These are phyloP conservation scores for Lachnellula cervina DNA, from an alignment of 2,329 filamentous ascomycete species.

Conservation along the genomic window DNA sequence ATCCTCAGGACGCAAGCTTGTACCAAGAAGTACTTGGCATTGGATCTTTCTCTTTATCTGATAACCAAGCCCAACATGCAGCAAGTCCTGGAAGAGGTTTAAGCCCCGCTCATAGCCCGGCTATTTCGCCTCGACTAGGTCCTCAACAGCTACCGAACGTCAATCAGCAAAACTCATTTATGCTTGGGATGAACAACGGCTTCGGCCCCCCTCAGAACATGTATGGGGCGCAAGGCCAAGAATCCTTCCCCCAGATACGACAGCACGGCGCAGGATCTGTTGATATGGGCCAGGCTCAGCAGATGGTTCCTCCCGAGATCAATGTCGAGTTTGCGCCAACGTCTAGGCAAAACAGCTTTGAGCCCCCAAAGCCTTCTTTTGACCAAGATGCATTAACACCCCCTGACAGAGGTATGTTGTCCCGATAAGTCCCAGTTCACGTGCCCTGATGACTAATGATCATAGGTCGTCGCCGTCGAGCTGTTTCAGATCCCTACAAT, in stretches of 20 bases:
- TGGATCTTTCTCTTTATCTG: conserved; percentile 74
- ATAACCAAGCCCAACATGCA: conserved; percentile 47
- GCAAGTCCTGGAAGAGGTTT: conserved; percentile 66
- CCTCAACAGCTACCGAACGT: conserved; percentile 53
- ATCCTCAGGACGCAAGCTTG: conserved; percentile 64
- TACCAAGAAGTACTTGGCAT: conserved; percentile 77
- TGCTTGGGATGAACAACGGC: conserved; percentile 43
- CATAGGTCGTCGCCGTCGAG: conserved; percentile 32
- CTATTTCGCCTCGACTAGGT: conserved; percentile 58
- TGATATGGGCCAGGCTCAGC: conserved; percentile 63
- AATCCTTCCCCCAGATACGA: conserved; percentile 42
- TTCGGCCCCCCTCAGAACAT: conserved; percentile 45
- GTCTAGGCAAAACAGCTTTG: conserved; percentile 60
- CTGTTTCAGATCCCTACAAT: conserved; percentile 33
- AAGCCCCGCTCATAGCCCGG: conserved; percentile 72
- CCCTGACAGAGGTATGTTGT: conserved; percentile 59
- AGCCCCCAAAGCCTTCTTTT: conserved; percentile 56
- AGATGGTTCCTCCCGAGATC: conserved; percentile 89
- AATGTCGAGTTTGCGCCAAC: conserved; percentile 89
- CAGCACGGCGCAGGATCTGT: conserved; percentile 40
- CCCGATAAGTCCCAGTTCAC: neutral
- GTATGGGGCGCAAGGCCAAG: conserved; percentile 44
- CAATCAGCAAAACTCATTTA: conserved; percentile 40
- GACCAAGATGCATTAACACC: conserved; percentile 79
- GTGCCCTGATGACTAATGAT: conserved; percentile 15